Evolutionary conservation across 495 filamentous ascomycete species (phyloP), one percentile per base, ranked within the genome.

Genomic region (Achaetomiella virescens): DNA sequence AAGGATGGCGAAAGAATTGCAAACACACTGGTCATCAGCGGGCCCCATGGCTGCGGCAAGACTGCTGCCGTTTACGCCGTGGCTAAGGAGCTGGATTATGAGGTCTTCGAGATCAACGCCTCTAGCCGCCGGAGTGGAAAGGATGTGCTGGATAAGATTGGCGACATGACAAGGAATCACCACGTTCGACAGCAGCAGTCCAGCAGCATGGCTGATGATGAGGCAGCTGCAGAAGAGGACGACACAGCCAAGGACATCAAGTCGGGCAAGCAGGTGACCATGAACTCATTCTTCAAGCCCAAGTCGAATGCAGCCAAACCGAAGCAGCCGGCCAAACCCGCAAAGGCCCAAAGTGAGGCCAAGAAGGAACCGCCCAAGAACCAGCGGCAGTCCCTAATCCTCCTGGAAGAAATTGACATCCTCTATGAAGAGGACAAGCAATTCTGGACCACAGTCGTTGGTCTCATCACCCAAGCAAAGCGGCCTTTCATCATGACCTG

Each of bases 131-230:
- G 95, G 45, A 95, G 82, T 66, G 95, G 90, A 11, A 91, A 87
- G 65, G 95, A 99, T 65, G 81, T 99, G 45, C 63, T 95, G 9
- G 93, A 97, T 50, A 90, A 81, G 52, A 89, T 99, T 17, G 95
- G 93, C 5, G 90, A 97, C 67, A 97, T 97, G 95, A 91, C 90
- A 14, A 83, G 83, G 55, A 97, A 97, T 61, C 95, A 99, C 69
- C 82, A 93, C 4, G 92, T 97, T 36, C 69, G 66, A 33, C 73
- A 73, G 31, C 65, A 67, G 49, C 68, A 75, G 27, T 63, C 66
- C 33, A 62, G 33, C 29, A 37, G 36, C 20, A 22, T 37, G 1
- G 48, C 47, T 9, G 60, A 58, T 15, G 66, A 60, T 0, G 49
- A 65, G 14, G 61, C 68, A 0, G 25, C 56, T 3, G 44, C 46